These are phyloP conservation scores for Hapsidospora chrysogenum DNA, from an alignment of 495 filamentous ascomycete species.

Conservation along the genomic window DNA sequence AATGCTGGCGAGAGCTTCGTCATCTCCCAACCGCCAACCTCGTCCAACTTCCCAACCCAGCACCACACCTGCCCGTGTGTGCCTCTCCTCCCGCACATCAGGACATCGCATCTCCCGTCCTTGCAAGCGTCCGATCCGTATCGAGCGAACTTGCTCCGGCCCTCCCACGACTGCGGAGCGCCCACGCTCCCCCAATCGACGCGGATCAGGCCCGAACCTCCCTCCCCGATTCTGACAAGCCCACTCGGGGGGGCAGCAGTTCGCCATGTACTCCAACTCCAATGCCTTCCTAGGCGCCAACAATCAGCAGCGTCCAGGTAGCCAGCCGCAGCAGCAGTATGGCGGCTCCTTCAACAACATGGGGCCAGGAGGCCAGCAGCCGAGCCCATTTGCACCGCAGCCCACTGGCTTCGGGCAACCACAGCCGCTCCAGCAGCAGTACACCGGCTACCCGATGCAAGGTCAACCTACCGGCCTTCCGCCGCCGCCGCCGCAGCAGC, in stretches of 20 bases:
- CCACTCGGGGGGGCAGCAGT: no score
- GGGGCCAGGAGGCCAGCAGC: slow-evolving; percentile 38
- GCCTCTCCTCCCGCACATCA: neutral
- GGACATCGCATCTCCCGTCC: neutral
- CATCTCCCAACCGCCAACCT: neutral
- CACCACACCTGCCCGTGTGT: neutral
- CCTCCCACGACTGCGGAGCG: slow-evolving; percentile 2
- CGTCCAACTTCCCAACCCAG: neutral
- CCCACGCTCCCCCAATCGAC: slow-evolving; percentile 1
- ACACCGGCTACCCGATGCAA: slow-evolving; percentile 37
- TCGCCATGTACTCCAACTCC: slow-evolving; percentile 86
- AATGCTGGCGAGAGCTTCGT: slow-evolving; percentile 2
- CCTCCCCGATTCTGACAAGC: neutral
- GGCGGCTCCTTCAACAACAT: slow-evolving; percentile 30
- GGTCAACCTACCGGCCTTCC: slow-evolving; percentile 26
- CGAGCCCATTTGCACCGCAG: slow-evolving; percentile 40
- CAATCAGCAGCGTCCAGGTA: slow-evolving; percentile 57
- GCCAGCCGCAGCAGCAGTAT: slow-evolving; percentile 49
- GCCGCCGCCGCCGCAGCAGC: slow-evolving; percentile 35
- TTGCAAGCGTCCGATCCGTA: no score
- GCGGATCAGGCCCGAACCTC: no score
- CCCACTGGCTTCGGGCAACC: slow-evolving; percentile 37
- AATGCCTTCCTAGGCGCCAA: slow-evolving; percentile 68
- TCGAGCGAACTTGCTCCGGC: no score
- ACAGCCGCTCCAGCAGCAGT: slow-evolving; percentile 46